Evolutionary conservation across 257 asterid genomes (phyloP).

Genomic region (Solanum pimpinellifolium): DNA sequence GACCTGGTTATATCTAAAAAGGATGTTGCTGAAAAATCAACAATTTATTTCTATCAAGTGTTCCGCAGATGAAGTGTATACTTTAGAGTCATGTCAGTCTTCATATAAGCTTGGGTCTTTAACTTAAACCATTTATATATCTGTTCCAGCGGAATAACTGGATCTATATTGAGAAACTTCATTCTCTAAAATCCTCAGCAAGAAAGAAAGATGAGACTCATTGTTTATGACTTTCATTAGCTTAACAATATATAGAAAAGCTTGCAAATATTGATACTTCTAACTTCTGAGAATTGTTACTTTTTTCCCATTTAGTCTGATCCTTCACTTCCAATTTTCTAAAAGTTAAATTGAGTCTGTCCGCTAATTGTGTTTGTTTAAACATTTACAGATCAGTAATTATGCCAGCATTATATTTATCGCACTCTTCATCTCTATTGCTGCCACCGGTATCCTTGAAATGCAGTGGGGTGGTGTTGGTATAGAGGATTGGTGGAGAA

Average conservation of each 20-base stretch:
- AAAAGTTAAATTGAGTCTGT: not conserved
- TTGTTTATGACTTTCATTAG: not conserved
- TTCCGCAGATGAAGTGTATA: not conserved
- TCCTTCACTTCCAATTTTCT: not conserved
- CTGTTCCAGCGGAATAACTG: not conserved
- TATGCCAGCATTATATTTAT: slow-evolving; percentile 74
- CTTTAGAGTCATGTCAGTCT: not conserved
- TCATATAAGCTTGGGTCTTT: not conserved
- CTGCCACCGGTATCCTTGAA: slow-evolving; percentile 74
- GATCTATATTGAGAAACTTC: not conserved
- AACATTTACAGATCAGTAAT: slow-evolving; percentile 58
- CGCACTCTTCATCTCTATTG: slow-evolving; percentile 72
- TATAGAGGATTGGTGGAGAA: slow-evolving; percentile 97
- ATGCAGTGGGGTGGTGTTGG: slow-evolving; percentile 96
- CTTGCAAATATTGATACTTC: not conserved
- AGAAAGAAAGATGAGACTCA: not conserved
- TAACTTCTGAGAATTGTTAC: not conserved
- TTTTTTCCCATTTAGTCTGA: not conserved
- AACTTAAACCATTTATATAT: not conserved
- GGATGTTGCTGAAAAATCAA: not conserved
- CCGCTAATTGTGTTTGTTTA: not conserved
- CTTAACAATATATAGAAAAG: not conserved
- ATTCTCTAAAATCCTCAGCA: not conserved
- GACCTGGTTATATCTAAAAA: not conserved
- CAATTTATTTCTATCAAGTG: not conserved